Evolutionary conservation across 2,329 filamentous ascomycete genomes (phyloP), one percentile per base, ranked within the genome.

Genomic region (Aspergillus candidus): DNA sequence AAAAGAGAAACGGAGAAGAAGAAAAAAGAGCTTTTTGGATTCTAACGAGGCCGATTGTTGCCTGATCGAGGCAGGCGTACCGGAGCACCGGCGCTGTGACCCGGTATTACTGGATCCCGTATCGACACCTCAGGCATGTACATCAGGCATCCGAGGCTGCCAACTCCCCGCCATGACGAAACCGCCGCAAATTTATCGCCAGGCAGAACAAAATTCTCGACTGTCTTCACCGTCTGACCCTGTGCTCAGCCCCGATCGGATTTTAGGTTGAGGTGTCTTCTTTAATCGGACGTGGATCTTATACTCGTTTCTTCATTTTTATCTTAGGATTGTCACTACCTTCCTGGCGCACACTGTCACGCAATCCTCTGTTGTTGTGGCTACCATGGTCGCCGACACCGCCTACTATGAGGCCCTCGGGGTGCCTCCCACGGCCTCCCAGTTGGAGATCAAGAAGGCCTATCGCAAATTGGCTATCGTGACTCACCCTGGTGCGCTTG

Each of bases 371-470:
- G 17, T 13, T 27, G 32, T 43, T 17, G 32, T 22, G 39, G 14
- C 33, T 36, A 74, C 60, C 62, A 94, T 94, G 88, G 88, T 93
- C 58, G 86, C 85, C 59, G 88, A 94, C 68, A 94, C 88, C 46
- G 73, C 80, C 57, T 94, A 94, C 71, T 94, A 94, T 70, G 89
- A 95, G 70, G 82, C 81, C 57, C 76, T 96, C 32, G 87, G 86
- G 62, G 89, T 96, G 60, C 75, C 83, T 71, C 84, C 88, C 54
- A 88, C 84, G 44, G 91, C 90, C 27, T 85, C 87, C 32, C 87
- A 91, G 66, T 79, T 95, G 40, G 89, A 96, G 66, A 96, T 96
- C 71, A 96, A 96, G 70, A 95, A 95, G 73, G 90, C 90, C 22
- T 96, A 96, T 71, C 82, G 90, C 65, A 96, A 91, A 72, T 79